Base-by-base conservation (phyloP, 441 rosid genomes). In the Croton laevigatus region DNA sequence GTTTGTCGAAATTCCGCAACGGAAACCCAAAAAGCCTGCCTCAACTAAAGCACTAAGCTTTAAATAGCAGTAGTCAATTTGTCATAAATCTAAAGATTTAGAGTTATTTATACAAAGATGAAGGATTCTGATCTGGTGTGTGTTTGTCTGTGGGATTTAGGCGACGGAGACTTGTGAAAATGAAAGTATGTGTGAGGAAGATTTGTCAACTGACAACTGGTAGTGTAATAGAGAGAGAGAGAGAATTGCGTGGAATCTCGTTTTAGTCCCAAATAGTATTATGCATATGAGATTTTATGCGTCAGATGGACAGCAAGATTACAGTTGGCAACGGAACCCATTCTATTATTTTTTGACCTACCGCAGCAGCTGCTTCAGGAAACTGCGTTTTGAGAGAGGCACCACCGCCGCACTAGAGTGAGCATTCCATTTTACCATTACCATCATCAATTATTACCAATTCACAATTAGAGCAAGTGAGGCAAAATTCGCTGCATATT, bases 231-330 rank as follows among this genome's bases (percentile, higher is more conserved):
- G 51, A 48, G 16, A 48, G 6, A 17, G 4, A 13, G 16, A 48
- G n/a, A n/a, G n/a, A 14, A 17, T 62, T 44, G 68, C 45, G 62
- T 62, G 62, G 68, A 52, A 62, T 51, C 52, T 60, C 16, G 49
- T 13, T 3, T 14, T 4, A 13, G 17, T 20, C 20, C 23, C 16
- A 12, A 10, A 51, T 3, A 46, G 34, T n/a, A n/a, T n/a, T n/a
- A 46, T 40, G 34, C 5, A 20, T n/a, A 20, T n/a, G 67, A 4
- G 58, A 37, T 32, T 16, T 44, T 13, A 12, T 12, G 19, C 10
- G 19, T 44, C 23, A 20, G 27, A 38, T 6, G 11, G 67, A 46
- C 69, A 65, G 59, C 69, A 37, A 8, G 45, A 27, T 17, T 48
- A 49, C 59, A 65, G 69, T 32, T 65, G 59, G 69, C 66, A 59